Base-by-base conservation (phyloP, 192 early-diverging fungal species). In the Entomortierella parvispora region DNA sequence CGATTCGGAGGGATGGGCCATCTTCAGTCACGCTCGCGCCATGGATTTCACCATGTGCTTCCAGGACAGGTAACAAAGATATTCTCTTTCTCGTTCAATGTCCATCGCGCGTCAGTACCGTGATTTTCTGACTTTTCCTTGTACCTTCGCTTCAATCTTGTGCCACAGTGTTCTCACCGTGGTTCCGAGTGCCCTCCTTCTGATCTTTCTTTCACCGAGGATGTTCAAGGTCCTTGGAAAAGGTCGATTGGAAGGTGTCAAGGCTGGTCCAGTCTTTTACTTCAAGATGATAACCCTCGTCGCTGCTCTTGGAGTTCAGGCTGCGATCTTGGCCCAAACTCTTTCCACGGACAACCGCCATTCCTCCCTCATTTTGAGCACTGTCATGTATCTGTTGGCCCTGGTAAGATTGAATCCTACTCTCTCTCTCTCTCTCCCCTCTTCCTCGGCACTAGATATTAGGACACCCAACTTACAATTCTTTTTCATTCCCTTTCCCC, bases 11-110 rank as follows among this genome's bases (percentile, higher is more conserved):
- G 72, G 72, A 2, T 77, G 72, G 72, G 44, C 52, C 12, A 46
- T 62, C 29, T 77, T 68, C 37, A 77, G 72, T 46, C n/a, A 32
- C 26, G 53, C 46, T 17, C 72, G 72, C 23, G 52, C 51, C 6
- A 77, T 77, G 72, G 72, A 77, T 37, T 77, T 77, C 49, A 63
- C 72, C 1, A 28, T 57, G 14, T 77, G 72, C 23, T 77, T 77
- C 31, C 72, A 77, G 31, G 60, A 77, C 40, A 68, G 72, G 72
- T 77, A 63, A 58, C 18, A 23, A 6, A 25, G 18, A 8, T 34
- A 22, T 23, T 49, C n/a, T 49, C n/a, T 49, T 49, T 49, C 8
- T 6, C 15, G 37, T 5, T 12, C 12, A n/a, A 56, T n/a, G 32
- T n/a, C 34, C 18, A 56, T 50, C 34, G 1, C 44, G n/a, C n/a